phyloP scores from a whole-genome alignment of 2,329 filamentous ascomycete species.

The Aspergillus sp. region DNA sequence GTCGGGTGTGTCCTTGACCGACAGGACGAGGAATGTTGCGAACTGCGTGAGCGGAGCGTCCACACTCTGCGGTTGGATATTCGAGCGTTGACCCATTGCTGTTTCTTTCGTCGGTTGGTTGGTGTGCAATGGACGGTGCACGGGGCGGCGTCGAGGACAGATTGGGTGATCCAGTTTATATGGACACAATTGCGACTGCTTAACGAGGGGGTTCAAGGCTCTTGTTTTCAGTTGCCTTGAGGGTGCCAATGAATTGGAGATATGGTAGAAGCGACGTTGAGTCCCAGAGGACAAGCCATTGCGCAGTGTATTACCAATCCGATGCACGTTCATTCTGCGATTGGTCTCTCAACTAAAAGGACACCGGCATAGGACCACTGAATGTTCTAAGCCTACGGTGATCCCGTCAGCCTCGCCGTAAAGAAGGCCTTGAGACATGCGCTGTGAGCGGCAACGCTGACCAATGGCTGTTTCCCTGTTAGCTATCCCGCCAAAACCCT shows the following conservation, averaged over 20 bases:
- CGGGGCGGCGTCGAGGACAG: background rate
- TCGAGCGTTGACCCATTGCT: background rate
- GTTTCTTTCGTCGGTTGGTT: background rate
- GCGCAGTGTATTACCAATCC: background rate
- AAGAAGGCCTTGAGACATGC: background rate
- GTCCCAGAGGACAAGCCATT: background rate
- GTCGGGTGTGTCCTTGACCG: conserved; percentile 27
- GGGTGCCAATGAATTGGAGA: background rate
- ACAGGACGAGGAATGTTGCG: conserved; percentile 48
- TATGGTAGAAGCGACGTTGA: background rate
- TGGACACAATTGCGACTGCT: background rate
- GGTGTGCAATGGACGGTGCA: background rate
- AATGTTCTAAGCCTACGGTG: too few species aligned
- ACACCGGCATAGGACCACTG: too few species aligned
- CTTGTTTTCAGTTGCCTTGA: background rate
- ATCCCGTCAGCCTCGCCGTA: background rate
- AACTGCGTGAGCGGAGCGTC: conserved; percentile 46
- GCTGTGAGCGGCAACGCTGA: background rate
- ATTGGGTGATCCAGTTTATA: background rate
- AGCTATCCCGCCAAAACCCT: background rate
- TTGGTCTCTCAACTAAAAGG: background rate
- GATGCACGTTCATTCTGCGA: background rate
- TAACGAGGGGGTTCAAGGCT: background rate
- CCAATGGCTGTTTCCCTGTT: background rate
- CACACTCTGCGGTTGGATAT: conserved; percentile 34